phyloP scores from a whole-genome alignment of 257 asterid species.

The Solanum pimpinellifolium region DNA sequence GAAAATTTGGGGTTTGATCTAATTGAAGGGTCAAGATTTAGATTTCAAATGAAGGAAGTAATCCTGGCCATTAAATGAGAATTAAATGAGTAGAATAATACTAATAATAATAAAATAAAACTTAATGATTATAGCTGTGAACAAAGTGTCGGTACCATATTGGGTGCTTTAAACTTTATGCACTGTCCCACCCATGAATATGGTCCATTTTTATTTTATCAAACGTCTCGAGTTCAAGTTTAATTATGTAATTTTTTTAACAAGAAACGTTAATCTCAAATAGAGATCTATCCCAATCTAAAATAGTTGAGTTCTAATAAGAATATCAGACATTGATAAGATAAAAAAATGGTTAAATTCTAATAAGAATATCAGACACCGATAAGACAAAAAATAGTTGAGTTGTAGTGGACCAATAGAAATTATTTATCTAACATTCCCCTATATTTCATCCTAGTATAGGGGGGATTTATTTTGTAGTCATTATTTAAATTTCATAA shows the following conservation, averaged over 20 bases:
- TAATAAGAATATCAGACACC: rapidly evolving
- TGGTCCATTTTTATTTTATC: background rate
- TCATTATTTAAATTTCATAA: background rate
- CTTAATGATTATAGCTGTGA: conserved; percentile 7
- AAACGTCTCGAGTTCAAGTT: too few species aligned
- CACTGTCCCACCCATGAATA: background rate
- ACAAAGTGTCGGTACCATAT: conserved; percentile 33
- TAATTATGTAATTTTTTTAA: rapidly evolving
- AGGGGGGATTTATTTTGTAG: background rate
- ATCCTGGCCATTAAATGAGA: conserved; percentile 18
- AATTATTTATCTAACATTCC: background rate
- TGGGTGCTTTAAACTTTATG: background rate
- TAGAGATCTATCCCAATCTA: too few species aligned
- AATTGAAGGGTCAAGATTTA: conserved; percentile 42
- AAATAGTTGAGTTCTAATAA: too few species aligned
- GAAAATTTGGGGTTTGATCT: conserved; percentile 17
- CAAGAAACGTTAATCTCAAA: too few species aligned
- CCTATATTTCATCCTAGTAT: background rate
- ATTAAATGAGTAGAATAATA: background rate
- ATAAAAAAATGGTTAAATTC: too few species aligned
- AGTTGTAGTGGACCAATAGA: background rate
- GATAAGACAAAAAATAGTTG: too few species aligned
- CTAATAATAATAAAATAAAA: background rate
- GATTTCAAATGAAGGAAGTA: conserved; percentile 24
- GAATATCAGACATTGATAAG: too few species aligned